Evolutionary conservation across 345 rosid genomes (phyloP).

Genomic region (Eucalyptus curtisii): DNA sequence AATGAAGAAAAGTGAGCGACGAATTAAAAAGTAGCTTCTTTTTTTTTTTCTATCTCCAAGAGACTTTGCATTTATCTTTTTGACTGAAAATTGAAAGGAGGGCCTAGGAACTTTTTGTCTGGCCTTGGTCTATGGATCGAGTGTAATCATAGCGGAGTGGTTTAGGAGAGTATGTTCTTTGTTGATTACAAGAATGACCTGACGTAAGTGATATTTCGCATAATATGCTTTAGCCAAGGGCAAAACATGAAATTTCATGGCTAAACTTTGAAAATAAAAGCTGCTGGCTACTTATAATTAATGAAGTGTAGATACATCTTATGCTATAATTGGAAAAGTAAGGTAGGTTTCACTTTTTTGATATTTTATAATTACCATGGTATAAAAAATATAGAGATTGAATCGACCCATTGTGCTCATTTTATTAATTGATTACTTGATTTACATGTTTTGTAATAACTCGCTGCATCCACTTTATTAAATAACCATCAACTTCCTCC

Average conservation of each 20-base stretch:
- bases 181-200: neutral
- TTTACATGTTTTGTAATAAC: neutral
- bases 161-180: neutral
- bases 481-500: neutral
- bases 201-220: neutral
- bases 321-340: neutral
- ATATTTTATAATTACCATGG: neutral
- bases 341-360: neutral
- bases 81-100: neutral
- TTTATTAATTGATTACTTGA: neutral
- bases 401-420: neutral
- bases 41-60: neutral
- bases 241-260: neutral
- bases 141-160: neutral
- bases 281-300: neutral
- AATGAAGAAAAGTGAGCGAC: neutral
- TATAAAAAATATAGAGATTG: no score
- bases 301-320: neutral
- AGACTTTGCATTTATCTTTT: neutral
- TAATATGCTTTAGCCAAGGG: neutral
- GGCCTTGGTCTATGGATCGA: neutral
- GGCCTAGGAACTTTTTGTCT: neutral
- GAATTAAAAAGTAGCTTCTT: neutral
- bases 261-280: neutral
- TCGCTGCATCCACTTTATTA: neutral